Conservation (phyloP, 805 yeast species). For the Saccharomycopsis selenospora region DNA sequence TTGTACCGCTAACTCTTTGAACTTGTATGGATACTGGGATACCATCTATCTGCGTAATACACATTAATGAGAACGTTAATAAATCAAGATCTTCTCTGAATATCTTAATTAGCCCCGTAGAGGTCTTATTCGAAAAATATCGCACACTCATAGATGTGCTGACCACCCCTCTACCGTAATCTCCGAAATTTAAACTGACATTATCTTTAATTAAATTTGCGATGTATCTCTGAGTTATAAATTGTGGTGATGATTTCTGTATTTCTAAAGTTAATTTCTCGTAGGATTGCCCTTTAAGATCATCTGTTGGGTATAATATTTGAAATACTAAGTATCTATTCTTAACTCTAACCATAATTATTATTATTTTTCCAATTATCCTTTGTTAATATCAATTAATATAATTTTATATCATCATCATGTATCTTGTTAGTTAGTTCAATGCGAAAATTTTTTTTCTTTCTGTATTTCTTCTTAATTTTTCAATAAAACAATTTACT, state of each 20-base stretch:
- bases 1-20: slow-evolving; percentile 17
- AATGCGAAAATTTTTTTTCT: no score
- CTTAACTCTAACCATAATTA: slow-evolving; percentile 21
- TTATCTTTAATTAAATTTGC: slow-evolving; percentile 1
- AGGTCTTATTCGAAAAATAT: slow-evolving; percentile 17
- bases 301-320: slow-evolving; percentile 14
- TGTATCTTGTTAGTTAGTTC: no score
- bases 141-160: slow-evolving; percentile 8
- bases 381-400: no score
- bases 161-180: slow-evolving; percentile 11
- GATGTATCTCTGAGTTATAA: slow-evolving; percentile 4
- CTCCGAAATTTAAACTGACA: slow-evolving; percentile 14
- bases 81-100: slow-evolving; percentile 10
- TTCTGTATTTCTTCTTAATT: no score
- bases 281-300: not conserved
- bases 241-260: slow-evolving; percentile 7
- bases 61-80: slow-evolving; percentile 9
- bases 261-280: slow-evolving; percentile 1
- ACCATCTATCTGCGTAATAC: slow-evolving; percentile 11
- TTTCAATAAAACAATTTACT: no score
- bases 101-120: slow-evolving; percentile 16
- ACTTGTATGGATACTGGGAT: slow-evolving; percentile 6
- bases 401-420: no score
- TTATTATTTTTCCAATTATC: no score
- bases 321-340: slow-evolving; percentile 18